Percentiles rank a stretch among this genome's conserved stretches.
These are phyloP conservation scores for Phlebiopsis gigantea DNA, from an alignment of 768 basidiomycete species.

Conservation along the genomic window DNA sequence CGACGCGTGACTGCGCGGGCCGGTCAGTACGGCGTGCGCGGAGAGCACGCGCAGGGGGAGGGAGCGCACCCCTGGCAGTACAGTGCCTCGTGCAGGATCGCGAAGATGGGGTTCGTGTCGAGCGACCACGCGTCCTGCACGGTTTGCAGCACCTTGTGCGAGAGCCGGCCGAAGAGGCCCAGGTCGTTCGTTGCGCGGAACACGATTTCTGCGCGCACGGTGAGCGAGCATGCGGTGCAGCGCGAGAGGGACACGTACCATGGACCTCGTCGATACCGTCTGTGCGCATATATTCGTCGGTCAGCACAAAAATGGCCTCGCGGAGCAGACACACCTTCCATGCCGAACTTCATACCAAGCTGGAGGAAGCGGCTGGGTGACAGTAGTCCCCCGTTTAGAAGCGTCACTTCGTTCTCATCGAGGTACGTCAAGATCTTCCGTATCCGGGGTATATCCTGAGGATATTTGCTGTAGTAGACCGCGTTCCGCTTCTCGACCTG, in stretches of 20 bases:
- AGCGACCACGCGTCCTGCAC: background rate
- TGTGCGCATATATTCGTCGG: background rate
- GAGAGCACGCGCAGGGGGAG: too few species aligned
- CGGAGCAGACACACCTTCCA: background rate
- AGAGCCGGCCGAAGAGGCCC: background rate
- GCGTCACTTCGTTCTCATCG: background rate
- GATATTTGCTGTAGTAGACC: background rate
- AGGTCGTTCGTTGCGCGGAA: background rate
- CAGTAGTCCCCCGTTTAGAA: background rate
- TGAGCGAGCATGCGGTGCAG: background rate
- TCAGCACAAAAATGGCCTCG: background rate
- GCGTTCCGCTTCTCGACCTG: background rate
- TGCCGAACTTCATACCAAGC: background rate
- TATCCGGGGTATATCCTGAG: background rate
- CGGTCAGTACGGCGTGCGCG: background rate
- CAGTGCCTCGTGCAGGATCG: background rate
- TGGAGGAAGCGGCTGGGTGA: background rate
- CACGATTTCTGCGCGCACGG: background rate
- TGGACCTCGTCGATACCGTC: background rate
- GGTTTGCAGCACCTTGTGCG: background rate
- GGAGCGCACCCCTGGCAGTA: background rate
- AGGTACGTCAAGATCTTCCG: background rate
- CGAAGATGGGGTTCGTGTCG: background rate
- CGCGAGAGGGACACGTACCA: background rate
- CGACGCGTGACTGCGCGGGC: background rate